Evolutionary conservation across 73 alveolate species (phyloP).

Genomic region (Symbiodinium pilosum): DNA sequence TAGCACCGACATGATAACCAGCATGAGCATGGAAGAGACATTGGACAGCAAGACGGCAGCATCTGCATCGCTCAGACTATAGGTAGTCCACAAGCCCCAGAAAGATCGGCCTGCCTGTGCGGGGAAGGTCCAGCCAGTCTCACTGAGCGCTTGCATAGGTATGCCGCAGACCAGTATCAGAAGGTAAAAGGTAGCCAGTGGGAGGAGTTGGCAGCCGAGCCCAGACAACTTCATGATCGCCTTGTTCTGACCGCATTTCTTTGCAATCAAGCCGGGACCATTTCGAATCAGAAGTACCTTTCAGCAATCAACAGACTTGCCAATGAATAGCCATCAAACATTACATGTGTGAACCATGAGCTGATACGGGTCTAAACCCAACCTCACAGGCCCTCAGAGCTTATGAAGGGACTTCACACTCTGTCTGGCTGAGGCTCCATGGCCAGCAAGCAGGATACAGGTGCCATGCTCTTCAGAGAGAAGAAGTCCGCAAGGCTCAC

Average conservation of each 20-base stretch:
- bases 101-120: slow-evolving; percentile 65
- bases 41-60: slow-evolving; percentile 26
- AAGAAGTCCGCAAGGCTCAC: slow-evolving; percentile 17
- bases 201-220: slow-evolving; percentile 57
- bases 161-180: background rate
- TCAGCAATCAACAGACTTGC: too few relatives aligned
- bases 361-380: too few relatives aligned
- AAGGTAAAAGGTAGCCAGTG: slow-evolving; percentile 50
- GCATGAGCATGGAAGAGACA: slow-evolving; percentile 73
- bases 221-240: slow-evolving; percentile 49
- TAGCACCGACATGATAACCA: slow-evolving; percentile 84
- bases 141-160: slow-evolving; percentile 49
- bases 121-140: slow-evolving; percentile 81
- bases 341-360: background rate
- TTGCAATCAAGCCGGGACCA: slow-evolving; percentile 31
- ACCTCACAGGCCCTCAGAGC: background rate
- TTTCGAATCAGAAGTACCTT: slow-evolving; percentile 13
- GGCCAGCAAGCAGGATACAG: slow-evolving; percentile 55
- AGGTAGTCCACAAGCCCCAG: slow-evolving; percentile 71
- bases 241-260: slow-evolving; percentile 22
- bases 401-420: background rate
- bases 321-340: background rate
- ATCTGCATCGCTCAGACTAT: slow-evolving; percentile 37
- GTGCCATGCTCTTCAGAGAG: slow-evolving; percentile 38
- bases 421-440: slow-evolving; percentile 44